Conservation (phyloP, 1,139 yeast species). For the Diutina pseudorugosa region DNA sequence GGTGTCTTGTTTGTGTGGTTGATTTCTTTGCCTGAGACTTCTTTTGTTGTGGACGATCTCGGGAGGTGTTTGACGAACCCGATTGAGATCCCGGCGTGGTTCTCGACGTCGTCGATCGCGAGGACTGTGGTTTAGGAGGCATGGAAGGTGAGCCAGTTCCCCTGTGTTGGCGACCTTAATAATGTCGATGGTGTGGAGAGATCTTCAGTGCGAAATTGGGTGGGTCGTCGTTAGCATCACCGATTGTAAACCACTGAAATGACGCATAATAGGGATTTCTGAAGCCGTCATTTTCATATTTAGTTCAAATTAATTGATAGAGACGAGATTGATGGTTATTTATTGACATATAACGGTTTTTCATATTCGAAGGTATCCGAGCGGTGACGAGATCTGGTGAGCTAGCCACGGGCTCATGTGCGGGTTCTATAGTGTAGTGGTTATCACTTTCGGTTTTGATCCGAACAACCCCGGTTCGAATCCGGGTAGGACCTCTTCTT, state of each 20-base stretch:
- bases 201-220: no score
- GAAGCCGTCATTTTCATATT: no score
- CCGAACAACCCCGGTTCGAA: constrained; percentile 92
- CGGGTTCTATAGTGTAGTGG: constrained; percentile 32
- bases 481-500: constrained; percentile 75
- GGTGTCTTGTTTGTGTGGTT: neutral
- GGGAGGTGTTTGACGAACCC: neutral
- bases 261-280: no score
- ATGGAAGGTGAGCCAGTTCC: neutral
- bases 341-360: no score
- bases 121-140: neutral
- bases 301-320: no score
- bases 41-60: neutral
- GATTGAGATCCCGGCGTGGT: neutral
- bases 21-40: neutral
- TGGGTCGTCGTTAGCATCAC: no score
- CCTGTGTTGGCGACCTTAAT: neutral
- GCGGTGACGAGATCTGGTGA: no score
- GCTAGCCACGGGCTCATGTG: neutral
- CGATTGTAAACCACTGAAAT: no score
- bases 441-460: no score
- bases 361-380: no score
- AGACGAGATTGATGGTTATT: no score
- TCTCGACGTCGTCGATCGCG: neutral
- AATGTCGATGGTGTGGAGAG: no score